These are phyloP conservation scores for Mallotus repandus DNA, from an alignment of 441 rosid genomes.

Conservation along the genomic window DNA sequence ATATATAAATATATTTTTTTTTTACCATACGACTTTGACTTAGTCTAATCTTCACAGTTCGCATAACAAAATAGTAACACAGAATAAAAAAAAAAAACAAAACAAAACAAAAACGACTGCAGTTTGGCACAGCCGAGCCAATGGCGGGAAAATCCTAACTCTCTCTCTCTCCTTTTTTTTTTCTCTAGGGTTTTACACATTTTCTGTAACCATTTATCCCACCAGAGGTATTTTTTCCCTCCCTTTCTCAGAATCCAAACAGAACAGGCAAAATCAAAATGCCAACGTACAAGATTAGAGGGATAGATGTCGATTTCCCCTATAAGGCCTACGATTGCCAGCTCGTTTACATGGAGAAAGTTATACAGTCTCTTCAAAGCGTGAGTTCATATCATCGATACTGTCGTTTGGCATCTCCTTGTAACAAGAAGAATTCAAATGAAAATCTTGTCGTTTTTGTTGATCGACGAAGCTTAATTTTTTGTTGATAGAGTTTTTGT, in stretches of 20 bases:
- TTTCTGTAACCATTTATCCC: too few species aligned
- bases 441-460: neutral
- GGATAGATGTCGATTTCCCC: conserved; percentile 91
- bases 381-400: conserved; percentile 35
- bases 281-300: conserved; percentile 80
- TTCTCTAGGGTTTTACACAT: conserved; percentile 18
- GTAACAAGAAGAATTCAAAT: neutral
- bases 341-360: conserved; percentile 92
- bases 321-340: conserved; percentile 90
- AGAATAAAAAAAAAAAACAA: too few species aligned
- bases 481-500: neutral
- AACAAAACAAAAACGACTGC: neutral
- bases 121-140: neutral
- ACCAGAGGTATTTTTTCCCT: neutral
- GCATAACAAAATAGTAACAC: too few species aligned
- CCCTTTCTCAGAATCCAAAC: conserved; percentile 22
- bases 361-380: conserved; percentile 78
- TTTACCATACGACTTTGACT: too few species aligned
- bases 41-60: too few species aligned
- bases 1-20: too few species aligned
- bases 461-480: neutral
- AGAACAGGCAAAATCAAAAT: conserved; percentile 30
- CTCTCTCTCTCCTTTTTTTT: too few species aligned
- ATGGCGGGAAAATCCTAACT: conserved; percentile 23
- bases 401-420: neutral